Evolutionary conservation across 1,284 basidiomycete species (phyloP), one percentile per base, ranked within the genome.

Genomic region (Rhodotorula sp.): DNA sequence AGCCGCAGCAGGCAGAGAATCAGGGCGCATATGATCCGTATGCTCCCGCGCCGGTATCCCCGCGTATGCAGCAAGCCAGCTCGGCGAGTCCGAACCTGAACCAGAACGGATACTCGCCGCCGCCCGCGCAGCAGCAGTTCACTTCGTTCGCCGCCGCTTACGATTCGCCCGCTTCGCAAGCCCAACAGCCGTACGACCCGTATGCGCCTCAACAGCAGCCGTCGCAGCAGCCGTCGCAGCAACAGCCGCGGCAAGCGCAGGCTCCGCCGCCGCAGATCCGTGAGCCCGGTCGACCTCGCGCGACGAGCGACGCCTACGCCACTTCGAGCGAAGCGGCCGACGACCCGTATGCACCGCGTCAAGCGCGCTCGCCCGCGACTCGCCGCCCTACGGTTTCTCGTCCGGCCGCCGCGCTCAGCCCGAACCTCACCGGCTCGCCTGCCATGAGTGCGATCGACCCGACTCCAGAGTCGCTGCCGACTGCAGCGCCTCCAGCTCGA

Each of bases 121-220:
- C 66, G 2, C 69, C 63, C 1, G 37, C 60, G 7, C 62, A 64
- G 30, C 65, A 67, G 55, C 69, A 70, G 62, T 71, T 62, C 63
- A 46, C 55, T 8, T 71, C 69, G 8, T 68, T 71, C 48, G 57
- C 64, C 15, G 46, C 69, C 17, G 66, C 60, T 0, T 71, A 59
- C 45, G 63, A 64, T 29, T 37, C 42, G 22, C 26, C 68, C 26
- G n/a, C 26, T 26, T 26, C 53, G n/a, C 53, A 54, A 12, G 29
- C 59, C 15, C 62, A 64, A 18, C 30, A 42, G 60, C 54, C 58
- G 15, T 53, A 72, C 62, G 71, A 67, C 30, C 67, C 67, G 17
- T 67, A 72, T 46, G 64, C 71, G n/a, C 71, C 71, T 22, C 58
- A 42, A 26, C 53, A 42, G 10, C 37, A 42, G 33, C 33, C 6